Evolutionary conservation across 768 basidiomycete species (phyloP), one percentile per base, ranked within the genome.

Genomic region (Pulveroboletus sp.): DNA sequence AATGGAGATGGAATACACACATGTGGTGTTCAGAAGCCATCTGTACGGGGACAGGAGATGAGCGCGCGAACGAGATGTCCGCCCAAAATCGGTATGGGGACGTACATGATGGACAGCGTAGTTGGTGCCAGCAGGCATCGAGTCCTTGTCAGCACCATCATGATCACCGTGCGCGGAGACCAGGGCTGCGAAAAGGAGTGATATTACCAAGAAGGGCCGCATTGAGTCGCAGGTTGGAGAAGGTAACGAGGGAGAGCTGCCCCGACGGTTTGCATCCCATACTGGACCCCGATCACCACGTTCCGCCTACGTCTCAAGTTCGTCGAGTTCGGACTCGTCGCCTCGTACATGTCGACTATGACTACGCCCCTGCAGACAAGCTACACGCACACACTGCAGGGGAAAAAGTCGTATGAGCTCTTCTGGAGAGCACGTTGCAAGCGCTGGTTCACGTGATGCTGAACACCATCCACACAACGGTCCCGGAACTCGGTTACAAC

Each of bases 101-200:
- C 90, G 61, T 82, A 95, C 93, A 75, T 97, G 94, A 76, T 87
- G 76, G 66, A 86, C 76, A 43, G 92, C 92, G 72, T 97, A 97
- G 53, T 89, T 58, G 6, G 57, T 64, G 24, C 49, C 42, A 9
- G 60, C 49, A 47, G 58, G 79, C 53, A 85, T 77, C 24, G 86
- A 75, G n/a, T 81, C 81, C 68, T 87, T 85, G 37, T 65, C 60
- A 26, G 70, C 66, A 51, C 78, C 68, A 39, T 71, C 74, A 59
- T 89, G 86, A 48, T 74, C 83, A 1, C 81, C 85, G 62, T 94
- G 91, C 0, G 74, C 80, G 17, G 57, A 46, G 27, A 68, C 74
- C 50, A 66, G 57, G 52, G 60, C 38, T 53, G 51, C 46, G 48
- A 66, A 57, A 50, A 74, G 61, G 48, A 73, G 54, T 71, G 70